Evolutionary conservation across 208 protist species (phyloP).

Genomic region (Endotrypanum monterogeii): DNA sequence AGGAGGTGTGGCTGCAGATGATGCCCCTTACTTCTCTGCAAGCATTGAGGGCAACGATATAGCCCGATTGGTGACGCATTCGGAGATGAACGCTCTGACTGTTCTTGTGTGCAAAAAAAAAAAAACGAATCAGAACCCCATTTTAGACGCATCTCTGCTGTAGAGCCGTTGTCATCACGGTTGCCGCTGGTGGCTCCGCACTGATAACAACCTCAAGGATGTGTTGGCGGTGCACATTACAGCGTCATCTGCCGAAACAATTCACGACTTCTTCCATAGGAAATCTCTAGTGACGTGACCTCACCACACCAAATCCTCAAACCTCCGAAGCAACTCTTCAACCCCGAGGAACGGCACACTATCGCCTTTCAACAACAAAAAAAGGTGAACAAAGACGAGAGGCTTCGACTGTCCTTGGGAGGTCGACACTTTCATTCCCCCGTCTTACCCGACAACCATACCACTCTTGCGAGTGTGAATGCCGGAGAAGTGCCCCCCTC

Average conservation of each 20-base stretch:
- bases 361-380: too few species aligned
- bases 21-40: constrained; percentile 4
- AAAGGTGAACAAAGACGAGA: too few species aligned
- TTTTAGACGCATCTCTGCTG: constrained; percentile 20
- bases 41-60: constrained; percentile 17
- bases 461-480: too few species aligned
- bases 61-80: not conserved
- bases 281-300: constrained; percentile 23
- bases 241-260: constrained; percentile 34
- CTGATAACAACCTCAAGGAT: constrained; percentile 12
- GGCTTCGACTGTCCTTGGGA: too few species aligned
- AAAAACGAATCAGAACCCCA: constrained; percentile 15
- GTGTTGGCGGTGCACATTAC: constrained; percentile 25
- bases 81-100: not conserved
- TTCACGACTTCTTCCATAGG: constrained; percentile 40
- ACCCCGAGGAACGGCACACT: not conserved
- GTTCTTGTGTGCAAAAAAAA: constrained; percentile 13
- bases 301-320: too few species aligned
- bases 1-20: not conserved
- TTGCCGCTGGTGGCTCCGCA: constrained; percentile 33
- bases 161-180: constrained; percentile 2
- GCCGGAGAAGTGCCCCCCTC: too few species aligned
- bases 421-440: too few species aligned
- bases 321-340: not conserved
- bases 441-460: too few species aligned